phyloP scores from a whole-genome alignment of 345 rosid species.

The Dipteronia dyeriana region DNA sequence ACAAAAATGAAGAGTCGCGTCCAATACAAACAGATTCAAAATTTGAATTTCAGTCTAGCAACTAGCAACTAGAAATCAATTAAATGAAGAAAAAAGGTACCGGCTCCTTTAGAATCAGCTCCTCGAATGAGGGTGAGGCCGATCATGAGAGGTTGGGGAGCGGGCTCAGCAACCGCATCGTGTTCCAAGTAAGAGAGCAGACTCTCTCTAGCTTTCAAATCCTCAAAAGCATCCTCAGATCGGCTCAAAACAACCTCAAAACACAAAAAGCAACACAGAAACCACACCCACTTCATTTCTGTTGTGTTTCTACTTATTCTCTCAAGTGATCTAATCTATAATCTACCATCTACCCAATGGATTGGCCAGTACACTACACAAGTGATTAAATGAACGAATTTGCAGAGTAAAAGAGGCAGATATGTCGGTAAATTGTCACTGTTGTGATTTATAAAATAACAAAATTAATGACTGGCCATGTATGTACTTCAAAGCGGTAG shows the following conservation, averaged over 20 bases:
- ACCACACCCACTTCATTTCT: constrained; percentile 8
- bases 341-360: not conserved
- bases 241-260: constrained; percentile 32
- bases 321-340: not conserved
- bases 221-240: constrained; percentile 43
- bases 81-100: constrained; percentile 32
- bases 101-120: constrained; percentile 89
- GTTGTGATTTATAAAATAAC: too few species aligned
- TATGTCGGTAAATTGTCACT: too few species aligned
- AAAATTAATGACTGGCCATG: too few species aligned
- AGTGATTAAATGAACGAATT: not conserved
- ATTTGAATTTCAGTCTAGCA: not conserved
- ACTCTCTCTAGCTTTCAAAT: constrained; percentile 26
- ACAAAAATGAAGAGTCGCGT: too few species aligned
- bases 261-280: constrained; percentile 22
- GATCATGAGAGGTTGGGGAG: constrained; percentile 51
- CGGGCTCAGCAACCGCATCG: constrained; percentile 21
- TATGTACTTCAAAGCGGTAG: too few species aligned
- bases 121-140: constrained; percentile 78
- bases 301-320: not conserved
- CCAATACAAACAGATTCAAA: not conserved
- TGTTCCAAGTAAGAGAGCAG: constrained; percentile 32
- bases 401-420: too few species aligned
- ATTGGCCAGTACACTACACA: not conserved
- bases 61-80: not conserved